phyloP scores from a whole-genome alignment of 192 early-diverging fungal species.

The Backusella mclennaniae region DNA sequence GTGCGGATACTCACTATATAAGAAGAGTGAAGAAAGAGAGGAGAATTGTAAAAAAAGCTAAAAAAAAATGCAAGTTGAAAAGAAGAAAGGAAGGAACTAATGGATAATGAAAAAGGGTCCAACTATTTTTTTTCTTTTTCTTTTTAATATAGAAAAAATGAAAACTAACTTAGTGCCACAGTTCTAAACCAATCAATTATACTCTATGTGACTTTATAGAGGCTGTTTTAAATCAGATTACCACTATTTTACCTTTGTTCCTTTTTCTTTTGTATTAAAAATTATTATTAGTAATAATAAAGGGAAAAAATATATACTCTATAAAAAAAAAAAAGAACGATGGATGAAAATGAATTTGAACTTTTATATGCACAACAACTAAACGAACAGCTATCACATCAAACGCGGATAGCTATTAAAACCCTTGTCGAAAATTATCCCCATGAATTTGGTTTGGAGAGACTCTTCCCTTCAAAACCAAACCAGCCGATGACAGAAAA shows the following conservation, averaged over 20 bases:
- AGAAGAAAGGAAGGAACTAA: background rate
- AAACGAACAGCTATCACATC: constrained; percentile 17
- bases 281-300: background rate
- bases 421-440: constrained; percentile 20
- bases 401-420: constrained; percentile 20
- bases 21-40: background rate
- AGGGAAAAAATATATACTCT: background rate
- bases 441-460: constrained; percentile 32
- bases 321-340: background rate
- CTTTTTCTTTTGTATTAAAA: background rate
- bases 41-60: background rate
- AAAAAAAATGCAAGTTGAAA: background rate
- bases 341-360: constrained; percentile 27
- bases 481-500: background rate
- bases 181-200: background rate
- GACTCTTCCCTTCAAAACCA: background rate
- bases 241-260: background rate
- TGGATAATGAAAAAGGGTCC: background rate
- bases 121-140: background rate
- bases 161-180: background rate
- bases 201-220: background rate
- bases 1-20: background rate
- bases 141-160: background rate
- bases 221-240: background rate
- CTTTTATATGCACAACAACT: constrained; percentile 22